phyloP scores from a whole-genome alignment of 306 rosid species.

The Myrica gale region DNA sequence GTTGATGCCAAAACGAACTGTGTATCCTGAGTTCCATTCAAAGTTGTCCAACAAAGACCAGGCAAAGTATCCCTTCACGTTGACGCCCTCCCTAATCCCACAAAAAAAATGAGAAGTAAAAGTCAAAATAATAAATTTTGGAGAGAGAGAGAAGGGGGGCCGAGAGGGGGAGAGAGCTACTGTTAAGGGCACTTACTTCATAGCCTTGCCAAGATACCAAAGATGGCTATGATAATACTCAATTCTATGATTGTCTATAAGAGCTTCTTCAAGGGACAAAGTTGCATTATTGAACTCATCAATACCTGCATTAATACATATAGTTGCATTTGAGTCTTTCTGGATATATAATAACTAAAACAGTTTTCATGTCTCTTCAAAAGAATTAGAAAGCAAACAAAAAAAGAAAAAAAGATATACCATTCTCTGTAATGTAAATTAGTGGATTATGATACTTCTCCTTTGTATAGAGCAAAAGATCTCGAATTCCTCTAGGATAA shows the following conservation, averaged over 20 bases:
- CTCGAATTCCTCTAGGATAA: slow-evolving; percentile 35
- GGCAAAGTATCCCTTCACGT: background rate
- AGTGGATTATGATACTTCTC: slow-evolving; percentile 23
- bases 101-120: too few relatives aligned
- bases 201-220: background rate
- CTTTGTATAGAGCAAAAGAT: slow-evolving; percentile 28
- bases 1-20: background rate
- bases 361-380: too few relatives aligned
- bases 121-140: too few relatives aligned
- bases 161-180: too few relatives aligned
- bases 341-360: too few relatives aligned
- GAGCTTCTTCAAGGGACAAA: background rate
- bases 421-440: slow-evolving; percentile 3
- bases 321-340: too few relatives aligned
- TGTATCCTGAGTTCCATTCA: background rate
- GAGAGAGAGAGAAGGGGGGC: background rate
- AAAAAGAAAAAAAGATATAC: background rate
- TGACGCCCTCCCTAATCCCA: background rate
- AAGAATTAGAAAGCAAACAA: too few relatives aligned
- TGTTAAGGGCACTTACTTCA: background rate
- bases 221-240: background rate
- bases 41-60: background rate
- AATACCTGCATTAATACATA: background rate
- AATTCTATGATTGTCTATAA: background rate
- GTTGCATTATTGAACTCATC: background rate